Base-by-base conservation (phyloP, 257 asterid genomes). In the Echium plantagineum region DNA sequence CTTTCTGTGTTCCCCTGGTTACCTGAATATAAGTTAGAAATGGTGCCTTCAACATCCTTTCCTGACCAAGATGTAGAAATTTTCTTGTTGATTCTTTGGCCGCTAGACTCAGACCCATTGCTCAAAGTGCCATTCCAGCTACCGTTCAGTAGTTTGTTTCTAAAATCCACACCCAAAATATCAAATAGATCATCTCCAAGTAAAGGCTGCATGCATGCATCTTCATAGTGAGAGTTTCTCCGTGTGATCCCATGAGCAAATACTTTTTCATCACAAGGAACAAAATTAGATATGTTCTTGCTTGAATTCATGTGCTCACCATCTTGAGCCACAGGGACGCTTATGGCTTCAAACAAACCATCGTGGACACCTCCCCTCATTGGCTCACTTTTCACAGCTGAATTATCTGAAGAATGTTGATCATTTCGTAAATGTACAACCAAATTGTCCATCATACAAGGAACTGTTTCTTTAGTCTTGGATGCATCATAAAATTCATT, bases 121-220 rank as follows among this genome's bases (percentile, higher is more conserved):
- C 58, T 63, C 63, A 62, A 65, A 26, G 57, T 22, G 66, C 70
- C 76, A 57, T 71, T 72, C 86, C 81, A 75, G 71, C 75, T 59
- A 61, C 78, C 70, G 59, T 73, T 79, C 47, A 88, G 71, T 48
- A 87, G 60, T 56, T 79, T 85, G 62, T 73, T 78, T 72, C 79
- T 87, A 60, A 84, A 87, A 71, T 87, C 96, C 52, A 83, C 83
- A 38, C 97, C 97, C 79, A 87, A 71, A 70, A 87, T 69, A 67
- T 90, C 97, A 35, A 83, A 85, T 77, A 91, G 69, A 72, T 91
- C 98, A 54, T 88, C 90, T 32, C 96, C 88, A 0, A 83, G 66
- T 24, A 59, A 72, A 52, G 72, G 66, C 48, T 67, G 79, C 28
- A 55, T 38, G 63, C 49, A 60, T 6, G 67, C 64, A 69, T 75